These are phyloP conservation scores for Orychophragmus violaceus DNA, from an alignment of 345 rosid genomes.

Conservation along the genomic window DNA sequence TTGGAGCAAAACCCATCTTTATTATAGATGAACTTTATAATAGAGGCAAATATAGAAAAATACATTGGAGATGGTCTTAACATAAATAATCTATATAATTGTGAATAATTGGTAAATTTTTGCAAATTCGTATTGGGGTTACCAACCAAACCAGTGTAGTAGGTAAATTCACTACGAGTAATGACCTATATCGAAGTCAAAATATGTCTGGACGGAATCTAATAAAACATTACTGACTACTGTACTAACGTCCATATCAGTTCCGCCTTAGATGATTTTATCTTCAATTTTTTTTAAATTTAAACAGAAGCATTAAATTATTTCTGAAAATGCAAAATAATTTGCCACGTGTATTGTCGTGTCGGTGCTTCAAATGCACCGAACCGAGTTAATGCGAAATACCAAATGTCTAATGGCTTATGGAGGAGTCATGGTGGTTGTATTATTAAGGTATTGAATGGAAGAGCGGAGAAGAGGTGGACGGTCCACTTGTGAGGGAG, in stretches of 20 bases:
- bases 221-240: neutral
- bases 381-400: constrained; percentile 11
- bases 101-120: neutral
- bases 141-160: constrained; percentile 3
- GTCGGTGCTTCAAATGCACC: constrained; percentile 24
- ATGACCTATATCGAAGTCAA: constrained; percentile 1
- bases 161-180: neutral
- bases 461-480: too few relatives aligned
- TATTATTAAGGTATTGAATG: too few relatives aligned
- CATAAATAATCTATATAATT: neutral
- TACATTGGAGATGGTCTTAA: too few relatives aligned
- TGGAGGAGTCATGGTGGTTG: neutral
- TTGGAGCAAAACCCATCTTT: too few relatives aligned
- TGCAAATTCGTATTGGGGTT: neutral
- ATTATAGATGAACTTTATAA: too few relatives aligned
- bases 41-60: too few relatives aligned
- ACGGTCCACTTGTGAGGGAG: too few relatives aligned
- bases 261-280: neutral
- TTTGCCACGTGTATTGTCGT: constrained; percentile 9
- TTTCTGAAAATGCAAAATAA: neutral
- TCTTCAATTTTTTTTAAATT: neutral
- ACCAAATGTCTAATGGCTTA: neutral
- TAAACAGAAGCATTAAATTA: neutral
- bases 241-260: neutral
- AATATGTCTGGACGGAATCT: constrained; percentile 16